Conservation (phyloP, 495 filamentous ascomycete species). For the Stereocaulon alpinum region DNA sequence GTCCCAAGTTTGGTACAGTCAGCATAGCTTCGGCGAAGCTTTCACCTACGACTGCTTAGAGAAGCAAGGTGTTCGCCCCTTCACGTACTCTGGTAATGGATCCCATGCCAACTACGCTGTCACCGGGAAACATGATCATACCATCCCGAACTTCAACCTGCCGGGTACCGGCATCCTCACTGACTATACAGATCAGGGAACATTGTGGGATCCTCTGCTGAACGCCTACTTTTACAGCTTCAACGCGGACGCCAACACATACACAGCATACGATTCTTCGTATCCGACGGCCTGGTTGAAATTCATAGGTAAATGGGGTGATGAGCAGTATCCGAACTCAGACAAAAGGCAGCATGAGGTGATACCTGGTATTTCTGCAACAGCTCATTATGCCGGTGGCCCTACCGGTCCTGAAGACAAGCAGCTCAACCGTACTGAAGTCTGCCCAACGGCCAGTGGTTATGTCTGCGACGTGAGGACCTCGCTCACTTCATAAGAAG, state of each 20-base stretch:
- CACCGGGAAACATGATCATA: constrained; percentile 45
- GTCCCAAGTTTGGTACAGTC: constrained; percentile 50
- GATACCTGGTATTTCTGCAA: constrained; percentile 29
- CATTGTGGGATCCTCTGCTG: constrained; percentile 43
- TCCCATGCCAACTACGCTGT: constrained; percentile 52
- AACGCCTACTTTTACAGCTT: constrained; percentile 44
- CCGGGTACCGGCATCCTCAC: constrained; percentile 48
- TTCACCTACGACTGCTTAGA: constrained; percentile 48
- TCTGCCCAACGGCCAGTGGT: constrained; percentile 29
- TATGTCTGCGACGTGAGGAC: constrained; percentile 16
- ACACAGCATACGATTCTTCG: constrained; percentile 32
- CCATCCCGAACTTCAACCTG: constrained; percentile 55
- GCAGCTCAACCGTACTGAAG: constrained; percentile 34
- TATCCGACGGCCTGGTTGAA: constrained; percentile 41
- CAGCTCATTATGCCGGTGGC: constrained; percentile 40
- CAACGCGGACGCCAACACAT: constrained; percentile 28
- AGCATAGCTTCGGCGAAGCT: constrained; percentile 52
- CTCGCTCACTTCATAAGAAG: constrained; percentile 10
- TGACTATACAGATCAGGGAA: constrained; percentile 49
- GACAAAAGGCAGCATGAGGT: constrained; percentile 37
- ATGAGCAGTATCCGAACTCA: constrained; percentile 41
- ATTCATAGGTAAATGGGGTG: constrained; percentile 48
- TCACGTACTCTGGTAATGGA: constrained; percentile 45
- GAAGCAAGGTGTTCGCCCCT: constrained; percentile 42
- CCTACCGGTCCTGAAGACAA: constrained; percentile 49